Conservation (phyloP, 176 grass and related monocot species). For the Oryza meridionalis region DNA sequence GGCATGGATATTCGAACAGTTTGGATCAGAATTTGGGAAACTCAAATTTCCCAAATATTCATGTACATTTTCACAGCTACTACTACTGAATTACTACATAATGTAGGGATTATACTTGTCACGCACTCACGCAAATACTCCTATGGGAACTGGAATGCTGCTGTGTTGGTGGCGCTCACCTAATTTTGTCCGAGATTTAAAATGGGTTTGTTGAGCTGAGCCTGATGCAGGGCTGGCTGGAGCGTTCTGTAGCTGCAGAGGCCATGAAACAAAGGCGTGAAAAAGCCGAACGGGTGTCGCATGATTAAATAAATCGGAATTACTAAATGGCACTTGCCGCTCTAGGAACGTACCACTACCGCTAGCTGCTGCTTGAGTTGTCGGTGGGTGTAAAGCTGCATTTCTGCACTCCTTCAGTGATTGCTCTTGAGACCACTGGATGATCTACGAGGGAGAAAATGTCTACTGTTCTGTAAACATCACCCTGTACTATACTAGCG, state of each 20-base stretch:
- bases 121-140: no score
- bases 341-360: not conserved
- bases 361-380: not conserved
- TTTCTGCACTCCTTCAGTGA: not conserved
- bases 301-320: not conserved
- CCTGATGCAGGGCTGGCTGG: not conserved
- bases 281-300: not conserved
- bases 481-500: not conserved
- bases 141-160: no score
- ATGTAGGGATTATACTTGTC: no score
- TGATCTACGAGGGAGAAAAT: no score
- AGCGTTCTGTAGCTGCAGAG: not conserved
- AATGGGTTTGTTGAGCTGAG: constrained; percentile 9
- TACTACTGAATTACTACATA: not conserved
- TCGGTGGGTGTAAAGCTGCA: not conserved
- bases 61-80: not conserved
- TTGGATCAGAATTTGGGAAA: not conserved
- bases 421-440: not conserved
- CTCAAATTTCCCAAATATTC: not conserved
- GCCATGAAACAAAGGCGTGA: not conserved
- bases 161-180: not conserved
- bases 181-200: not conserved
- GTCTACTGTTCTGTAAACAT: not conserved
- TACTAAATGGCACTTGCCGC: not conserved
- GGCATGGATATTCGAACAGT: not conserved